phyloP scores from a whole-genome alignment of 1,139 yeast species.

The Candida albicans region DNA sequence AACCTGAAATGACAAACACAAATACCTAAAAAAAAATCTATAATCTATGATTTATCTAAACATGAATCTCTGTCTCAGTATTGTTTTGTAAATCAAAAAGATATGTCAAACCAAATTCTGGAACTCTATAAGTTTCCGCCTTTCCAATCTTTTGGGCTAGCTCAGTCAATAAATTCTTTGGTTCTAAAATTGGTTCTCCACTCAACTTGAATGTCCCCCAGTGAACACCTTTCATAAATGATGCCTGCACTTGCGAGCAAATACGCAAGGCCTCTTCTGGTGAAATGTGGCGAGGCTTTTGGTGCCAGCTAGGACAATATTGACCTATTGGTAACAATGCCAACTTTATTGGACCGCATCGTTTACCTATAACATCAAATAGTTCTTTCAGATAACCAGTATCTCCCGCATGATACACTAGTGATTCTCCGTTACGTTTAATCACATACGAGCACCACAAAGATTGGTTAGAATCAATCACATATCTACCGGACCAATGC shows the following conservation, averaged over 20 bases:
- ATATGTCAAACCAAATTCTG: constrained; percentile 47
- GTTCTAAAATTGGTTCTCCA: constrained; percentile 85
- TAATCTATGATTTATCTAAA: constrained; percentile 8
- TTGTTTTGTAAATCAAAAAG: constrained; percentile 27
- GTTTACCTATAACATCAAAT: constrained; percentile 61
- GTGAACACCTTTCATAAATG: constrained; percentile 80
- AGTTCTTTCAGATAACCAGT: constrained; percentile 82
- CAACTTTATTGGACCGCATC: constrained; percentile 62
- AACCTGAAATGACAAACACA: neutral
- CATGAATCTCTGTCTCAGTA: constrained; percentile 16
- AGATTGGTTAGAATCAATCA: constrained; percentile 75
- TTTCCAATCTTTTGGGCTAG: constrained; percentile 23
- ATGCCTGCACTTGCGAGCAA: constrained; percentile 60
- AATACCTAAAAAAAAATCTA: neutral
- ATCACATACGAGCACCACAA: constrained; percentile 87
- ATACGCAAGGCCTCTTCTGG: constrained; percentile 76
- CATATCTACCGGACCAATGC: constrained; percentile 93
- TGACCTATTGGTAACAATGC: constrained; percentile 92
- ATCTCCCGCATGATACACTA: constrained; percentile 91
- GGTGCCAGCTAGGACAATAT: constrained; percentile 94
- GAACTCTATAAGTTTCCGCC: constrained; percentile 27
- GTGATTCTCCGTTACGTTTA: constrained; percentile 62
- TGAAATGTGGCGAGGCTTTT: constrained; percentile 81
- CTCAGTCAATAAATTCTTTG: constrained; percentile 46
- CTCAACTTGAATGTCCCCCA: constrained; percentile 95